Evolutionary conservation across 1,139 yeast species (phyloP).

Genomic region (Yamadazyma dendronema): DNA sequence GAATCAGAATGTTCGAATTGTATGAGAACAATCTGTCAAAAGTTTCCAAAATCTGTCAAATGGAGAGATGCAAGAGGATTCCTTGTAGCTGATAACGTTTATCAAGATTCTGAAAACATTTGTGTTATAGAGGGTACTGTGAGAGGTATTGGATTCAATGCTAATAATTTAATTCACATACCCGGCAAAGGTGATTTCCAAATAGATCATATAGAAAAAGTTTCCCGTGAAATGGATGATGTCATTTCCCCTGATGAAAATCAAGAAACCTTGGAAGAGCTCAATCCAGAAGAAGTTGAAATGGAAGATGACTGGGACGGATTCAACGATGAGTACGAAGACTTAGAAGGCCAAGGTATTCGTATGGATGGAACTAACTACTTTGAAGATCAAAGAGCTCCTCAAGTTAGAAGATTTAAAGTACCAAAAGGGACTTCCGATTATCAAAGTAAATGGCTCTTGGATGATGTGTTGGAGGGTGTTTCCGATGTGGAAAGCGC

Average conservation of each 20-base stretch:
- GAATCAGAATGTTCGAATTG: slow-evolving; percentile 69
- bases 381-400: slow-evolving; percentile 42
- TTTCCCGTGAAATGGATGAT: slow-evolving; percentile 29
- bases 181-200: slow-evolving; percentile 92
- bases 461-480: slow-evolving; percentile 52
- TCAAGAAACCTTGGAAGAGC: slow-evolving; percentile 67
- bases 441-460: slow-evolving; percentile 90
- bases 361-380: slow-evolving; percentile 71
- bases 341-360: slow-evolving; percentile 49
- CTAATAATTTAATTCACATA: slow-evolving; percentile 75
- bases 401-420: slow-evolving; percentile 33
- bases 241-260: slow-evolving; percentile 46
- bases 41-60: slow-evolving; percentile 75
- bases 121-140: slow-evolving; percentile 77
- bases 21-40: slow-evolving; percentile 76
- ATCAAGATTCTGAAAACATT: slow-evolving; percentile 26
- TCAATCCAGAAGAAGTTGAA: slow-evolving; percentile 58
- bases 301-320: slow-evolving; percentile 50
- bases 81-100: slow-evolving; percentile 67
- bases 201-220: slow-evolving; percentile 61
- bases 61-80: slow-evolving; percentile 96
- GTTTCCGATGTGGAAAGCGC: slow-evolving; percentile 56
- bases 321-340: slow-evolving; percentile 26
- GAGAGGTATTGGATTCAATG: slow-evolving; percentile 81
- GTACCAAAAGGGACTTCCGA: slow-evolving; percentile 90